phyloP scores from a whole-genome alignment of 768 basidiomycete genomes.

The Pleurotus eryngii region DNA sequence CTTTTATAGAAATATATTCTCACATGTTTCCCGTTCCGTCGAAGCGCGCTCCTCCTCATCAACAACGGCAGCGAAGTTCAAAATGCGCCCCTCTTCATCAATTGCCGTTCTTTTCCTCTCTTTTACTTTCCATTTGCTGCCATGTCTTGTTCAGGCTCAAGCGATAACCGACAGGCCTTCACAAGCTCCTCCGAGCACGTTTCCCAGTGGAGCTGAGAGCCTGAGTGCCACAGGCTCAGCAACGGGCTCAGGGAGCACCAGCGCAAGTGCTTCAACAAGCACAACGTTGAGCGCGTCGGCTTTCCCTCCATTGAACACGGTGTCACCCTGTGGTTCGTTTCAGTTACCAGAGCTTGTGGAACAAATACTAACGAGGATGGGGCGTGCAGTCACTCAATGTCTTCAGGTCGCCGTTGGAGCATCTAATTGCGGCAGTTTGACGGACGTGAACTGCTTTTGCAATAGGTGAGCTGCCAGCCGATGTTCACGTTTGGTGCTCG shows the following conservation, averaged over 20 bases:
- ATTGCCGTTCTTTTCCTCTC: background rate
- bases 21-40: too few relatives aligned
- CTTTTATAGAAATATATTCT: too few relatives aligned
- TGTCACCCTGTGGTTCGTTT: slow-evolving; percentile 35
- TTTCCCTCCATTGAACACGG: slow-evolving; percentile 36
- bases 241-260: slow-evolving; percentile 8
- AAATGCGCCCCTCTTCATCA: background rate
- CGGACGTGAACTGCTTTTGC: slow-evolving; percentile 51
- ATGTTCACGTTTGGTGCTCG: background rate
- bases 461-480: slow-evolving; percentile 23
- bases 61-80: background rate
- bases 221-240: slow-evolving; percentile 8
- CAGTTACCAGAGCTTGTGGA: background rate
- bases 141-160: background rate
- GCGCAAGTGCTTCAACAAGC: slow-evolving; percentile 12
- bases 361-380: background rate
- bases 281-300: slow-evolving; percentile 26
- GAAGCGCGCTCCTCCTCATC: background rate
- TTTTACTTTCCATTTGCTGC: background rate
- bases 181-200: slow-evolving; percentile 2
- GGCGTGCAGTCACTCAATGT: slow-evolving; percentile 40
- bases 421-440: slow-evolving; percentile 41
- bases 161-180: background rate
- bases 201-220: slow-evolving; percentile 6
- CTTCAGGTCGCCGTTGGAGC: slow-evolving; percentile 32